Conservation (phyloP, 306 rosid genomes). For the Hylodesmum podocarpum region DNA sequence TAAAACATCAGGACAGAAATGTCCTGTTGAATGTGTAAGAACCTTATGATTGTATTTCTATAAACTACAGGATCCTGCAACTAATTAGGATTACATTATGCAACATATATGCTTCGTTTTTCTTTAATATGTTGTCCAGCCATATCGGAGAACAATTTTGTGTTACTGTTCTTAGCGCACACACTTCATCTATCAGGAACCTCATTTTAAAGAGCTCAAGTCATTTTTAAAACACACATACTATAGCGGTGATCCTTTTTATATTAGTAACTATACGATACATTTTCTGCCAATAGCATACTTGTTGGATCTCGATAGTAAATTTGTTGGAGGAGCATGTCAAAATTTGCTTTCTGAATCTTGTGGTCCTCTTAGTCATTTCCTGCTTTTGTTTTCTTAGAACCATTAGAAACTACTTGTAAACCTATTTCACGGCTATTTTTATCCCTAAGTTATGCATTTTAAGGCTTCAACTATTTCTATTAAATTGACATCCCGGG, state of each 20-base stretch:
- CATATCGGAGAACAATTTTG: not conserved
- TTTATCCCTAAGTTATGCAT: not conserved
- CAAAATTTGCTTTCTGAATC: not conserved
- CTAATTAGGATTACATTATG: not conserved
- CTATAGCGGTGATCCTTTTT: not conserved
- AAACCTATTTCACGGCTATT: not conserved
- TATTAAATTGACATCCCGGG: not conserved
- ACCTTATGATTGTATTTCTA: not conserved
- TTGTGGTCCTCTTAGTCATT: not conserved
- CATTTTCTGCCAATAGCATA: slow-evolving; percentile 4
- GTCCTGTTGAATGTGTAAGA: slow-evolving; percentile 41
- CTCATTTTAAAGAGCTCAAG: not conserved
- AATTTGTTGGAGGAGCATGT: not conserved
- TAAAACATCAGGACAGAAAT: slow-evolving; percentile 20
- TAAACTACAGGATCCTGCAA: not conserved
- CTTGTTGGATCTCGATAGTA: not conserved
- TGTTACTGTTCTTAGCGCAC: not conserved
- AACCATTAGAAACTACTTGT: not conserved
- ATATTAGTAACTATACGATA: not conserved
- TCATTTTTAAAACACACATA: not conserved
- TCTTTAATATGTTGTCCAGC: not conserved
- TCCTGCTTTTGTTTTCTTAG: not conserved
- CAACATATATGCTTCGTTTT: not conserved
- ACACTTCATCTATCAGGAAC: not conserved
- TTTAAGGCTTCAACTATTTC: not conserved